Evolutionary conservation across 1,284 basidiomycete species (phyloP).

Genomic region (Ustilago esculenta): DNA sequence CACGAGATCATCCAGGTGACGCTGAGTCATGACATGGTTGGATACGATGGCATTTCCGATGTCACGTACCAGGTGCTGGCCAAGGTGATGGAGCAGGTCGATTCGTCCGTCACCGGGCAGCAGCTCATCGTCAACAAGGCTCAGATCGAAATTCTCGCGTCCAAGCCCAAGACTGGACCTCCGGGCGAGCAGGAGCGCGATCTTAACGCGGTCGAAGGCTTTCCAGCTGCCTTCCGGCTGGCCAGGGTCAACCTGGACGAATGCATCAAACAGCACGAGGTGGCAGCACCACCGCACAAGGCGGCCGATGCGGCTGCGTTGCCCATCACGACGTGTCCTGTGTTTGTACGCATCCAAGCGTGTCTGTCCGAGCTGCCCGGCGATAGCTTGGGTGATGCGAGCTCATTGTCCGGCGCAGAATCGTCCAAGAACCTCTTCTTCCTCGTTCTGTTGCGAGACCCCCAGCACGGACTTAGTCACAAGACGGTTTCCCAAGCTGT

Average conservation of each 20-base stretch:
- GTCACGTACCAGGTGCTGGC: constrained; percentile 77
- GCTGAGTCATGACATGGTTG: constrained; percentile 88
- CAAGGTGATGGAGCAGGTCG: constrained; percentile 63
- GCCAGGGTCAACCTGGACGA: constrained; percentile 78
- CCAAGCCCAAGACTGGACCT: constrained; percentile 28
- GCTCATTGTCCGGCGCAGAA: constrained; percentile 4
- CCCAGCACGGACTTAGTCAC: constrained; percentile 58
- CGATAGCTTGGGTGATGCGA: background rate
- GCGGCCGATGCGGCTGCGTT: constrained; percentile 35
- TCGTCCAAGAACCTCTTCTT: constrained; percentile 55
- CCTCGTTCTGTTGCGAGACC: constrained; percentile 58
- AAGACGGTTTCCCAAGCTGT: constrained; percentile 60
- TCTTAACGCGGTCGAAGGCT: constrained; percentile 83
- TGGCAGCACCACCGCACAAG: constrained; percentile 22
- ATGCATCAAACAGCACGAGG: constrained; percentile 79
- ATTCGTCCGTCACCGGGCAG: constrained; percentile 45
- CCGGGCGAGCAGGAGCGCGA: constrained; percentile 70
- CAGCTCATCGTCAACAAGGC: constrained; percentile 62
- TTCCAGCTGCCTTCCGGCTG: constrained; percentile 82
- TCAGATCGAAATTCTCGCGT: constrained; percentile 26
- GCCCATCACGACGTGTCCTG: constrained; percentile 86
- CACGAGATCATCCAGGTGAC: constrained; percentile 97
- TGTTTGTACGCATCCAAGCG: constrained; percentile 93
- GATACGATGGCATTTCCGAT: constrained; percentile 94
- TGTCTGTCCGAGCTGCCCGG: constrained; percentile 47